Evolutionary conservation across 1,284 basidiomycete genomes (phyloP).

Genomic region (Ganoderma leucocontextum): DNA sequence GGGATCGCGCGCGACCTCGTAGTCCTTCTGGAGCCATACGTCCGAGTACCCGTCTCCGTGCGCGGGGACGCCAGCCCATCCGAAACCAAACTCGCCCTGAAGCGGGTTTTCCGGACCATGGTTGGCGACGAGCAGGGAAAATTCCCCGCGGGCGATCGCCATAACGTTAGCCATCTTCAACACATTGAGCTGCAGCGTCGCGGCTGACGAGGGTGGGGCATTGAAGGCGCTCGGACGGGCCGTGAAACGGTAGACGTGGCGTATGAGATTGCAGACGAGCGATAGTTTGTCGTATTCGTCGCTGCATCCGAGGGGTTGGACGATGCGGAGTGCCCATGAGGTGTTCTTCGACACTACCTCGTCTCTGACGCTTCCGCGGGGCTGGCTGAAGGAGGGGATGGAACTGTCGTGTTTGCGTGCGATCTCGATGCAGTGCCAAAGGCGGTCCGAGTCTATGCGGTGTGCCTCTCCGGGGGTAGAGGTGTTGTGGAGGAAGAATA

Average conservation of each 20-base stretch:
- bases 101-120: conserved; percentile 20
- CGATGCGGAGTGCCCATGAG: conserved; percentile 26
- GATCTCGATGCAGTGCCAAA: conserved; percentile 26
- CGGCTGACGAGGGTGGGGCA: not conserved
- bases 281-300: conserved; percentile 31
- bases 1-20: conserved; percentile 22
- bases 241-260: conserved; percentile 21
- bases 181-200: conserved; percentile 19
- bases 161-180: conserved; percentile 31
- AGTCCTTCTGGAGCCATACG: conserved; percentile 23
- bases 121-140: conserved; percentile 25
- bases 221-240: conserved; percentile 22
- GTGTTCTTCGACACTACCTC: conserved; percentile 9
- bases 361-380: conserved; percentile 20
- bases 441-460: conserved; percentile 11
- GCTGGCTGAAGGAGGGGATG: conserved; percentile 20
- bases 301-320: conserved; percentile 27
- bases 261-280: conserved; percentile 27
- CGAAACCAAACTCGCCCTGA: conserved; percentile 19
- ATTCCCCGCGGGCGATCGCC: conserved; percentile 25
- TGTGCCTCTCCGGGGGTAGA: not conserved
- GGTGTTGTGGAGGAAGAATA: conserved; percentile 25
- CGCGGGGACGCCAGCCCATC: conserved; percentile 28
- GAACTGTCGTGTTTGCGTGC: conserved; percentile 19
- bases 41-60: conserved; percentile 19